Base-by-base conservation (phyloP, 257 asterid genomes). In the Gentiana dahurica region DNA sequence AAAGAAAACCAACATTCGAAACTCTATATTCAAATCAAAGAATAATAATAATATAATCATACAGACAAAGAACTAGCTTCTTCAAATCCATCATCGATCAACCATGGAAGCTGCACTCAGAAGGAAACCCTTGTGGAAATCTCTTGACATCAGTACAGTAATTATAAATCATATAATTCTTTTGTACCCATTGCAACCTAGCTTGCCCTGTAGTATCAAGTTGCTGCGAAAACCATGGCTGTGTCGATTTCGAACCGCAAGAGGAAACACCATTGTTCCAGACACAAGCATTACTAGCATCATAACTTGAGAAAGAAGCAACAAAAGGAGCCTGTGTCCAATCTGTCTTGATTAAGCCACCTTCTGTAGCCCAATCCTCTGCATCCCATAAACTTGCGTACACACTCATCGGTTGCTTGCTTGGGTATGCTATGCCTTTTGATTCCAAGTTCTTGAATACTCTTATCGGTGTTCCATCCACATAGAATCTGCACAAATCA, bases 341-440 rank as follows among this genome's bases (percentile, higher is more conserved):
- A 6, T 58, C 63, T 4, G 54, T 47, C 52, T 58, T 58, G 1
- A 58, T 43, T 0, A 43, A 53, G 11, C 53, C 63, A 7, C 64
- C 64, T 37, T 36, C 37, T 1, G 64, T 60, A 3, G 64, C 64
- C 64, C 64, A 60, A 32, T 60, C 64, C 7, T 36, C 64, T 5
- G 55, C 64, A 8, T 60, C 15, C 64, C 64, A 60, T 0, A 60
- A 10, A 13, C 55, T 60, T 1, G 56, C 12, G 39, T 60, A 60
- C 4, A 60, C 10, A 36, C 49, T 49, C 64, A 60, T 49, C 1
- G 57, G 37, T 10, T 60, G 64, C 8, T 9, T 49, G 15, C 36
- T 60, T 7, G 56, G 64, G 32, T 49, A 60, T 36, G 64, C 24
- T 3, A 60, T 49, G 36, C 55, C 48, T 0, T 13, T 43, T 0